These are phyloP conservation scores for Ascoidea rubescens DNA, from an alignment of 805 yeast genomes.

Conservation along the genomic window DNA sequence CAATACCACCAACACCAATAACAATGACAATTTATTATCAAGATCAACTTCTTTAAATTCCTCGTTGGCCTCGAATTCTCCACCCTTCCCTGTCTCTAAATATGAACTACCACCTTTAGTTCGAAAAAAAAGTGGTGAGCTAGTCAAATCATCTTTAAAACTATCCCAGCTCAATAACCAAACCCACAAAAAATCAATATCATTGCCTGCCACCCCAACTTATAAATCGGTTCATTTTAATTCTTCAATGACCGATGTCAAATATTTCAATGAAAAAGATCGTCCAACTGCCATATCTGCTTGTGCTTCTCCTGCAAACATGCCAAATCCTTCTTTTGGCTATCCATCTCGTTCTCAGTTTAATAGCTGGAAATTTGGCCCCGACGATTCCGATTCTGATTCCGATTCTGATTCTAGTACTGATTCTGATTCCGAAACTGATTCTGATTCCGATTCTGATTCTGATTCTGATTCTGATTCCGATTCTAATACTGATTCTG, in stretches of 20 bases:
- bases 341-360: not conserved
- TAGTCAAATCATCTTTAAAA: constrained; percentile 63
- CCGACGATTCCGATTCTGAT: constrained; percentile 4
- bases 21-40: not conserved
- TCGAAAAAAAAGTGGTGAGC: constrained; percentile 81
- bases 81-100: not conserved
- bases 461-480: constrained; percentile 10
- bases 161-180: constrained; percentile 18
- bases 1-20: no score
- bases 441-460: constrained; percentile 9
- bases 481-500: constrained; percentile 12
- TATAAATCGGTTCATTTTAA: constrained; percentile 77
- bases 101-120: constrained; percentile 26
- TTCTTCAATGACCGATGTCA: constrained; percentile 41
- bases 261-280: constrained; percentile 60
- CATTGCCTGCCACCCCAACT: constrained; percentile 42
- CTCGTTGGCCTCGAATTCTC: not conserved
- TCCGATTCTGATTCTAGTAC: constrained; percentile 10
- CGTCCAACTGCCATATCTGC: constrained; percentile 69
- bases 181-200: constrained; percentile 17
- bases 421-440: constrained; percentile 10
- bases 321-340: constrained; percentile 6
- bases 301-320: constrained; percentile 38
- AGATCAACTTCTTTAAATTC: not conserved
- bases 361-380: not conserved